A percentile compares a stretch with the other conserved stretches of the same genome.
These are phyloP conservation scores for Amanita polypyramis DNA, from an alignment of 768 basidiomycete genomes.

Conservation along the genomic window DNA sequence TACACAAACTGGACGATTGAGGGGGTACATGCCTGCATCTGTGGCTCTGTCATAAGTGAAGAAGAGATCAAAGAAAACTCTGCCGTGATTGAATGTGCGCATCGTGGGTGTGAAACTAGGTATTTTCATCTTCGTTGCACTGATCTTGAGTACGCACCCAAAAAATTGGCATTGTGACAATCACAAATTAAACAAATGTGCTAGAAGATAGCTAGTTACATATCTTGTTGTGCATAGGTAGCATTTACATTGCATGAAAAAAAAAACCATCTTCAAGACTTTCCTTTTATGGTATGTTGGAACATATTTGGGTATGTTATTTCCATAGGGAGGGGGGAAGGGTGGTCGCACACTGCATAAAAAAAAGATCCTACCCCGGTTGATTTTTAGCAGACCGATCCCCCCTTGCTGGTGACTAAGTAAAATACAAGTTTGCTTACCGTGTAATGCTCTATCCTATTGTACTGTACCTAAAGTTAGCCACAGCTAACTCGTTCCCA, in stretches of 20 bases:
- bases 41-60: neutral
- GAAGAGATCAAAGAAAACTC: neutral
- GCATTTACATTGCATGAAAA: neutral
- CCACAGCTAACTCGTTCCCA: too few relatives aligned
- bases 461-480: too few relatives aligned
- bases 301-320: neutral
- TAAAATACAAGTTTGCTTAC: too few relatives aligned
- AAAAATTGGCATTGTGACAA: slow-evolving; percentile 1
- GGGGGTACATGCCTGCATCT: neutral
- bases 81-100: neutral
- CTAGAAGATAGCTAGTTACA: neutral
- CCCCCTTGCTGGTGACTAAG: too few relatives aligned
- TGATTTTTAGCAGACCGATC: neutral
- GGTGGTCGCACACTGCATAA: neutral
- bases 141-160: neutral
- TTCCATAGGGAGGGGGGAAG: neutral
- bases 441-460: too few relatives aligned
- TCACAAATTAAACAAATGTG: neutral
- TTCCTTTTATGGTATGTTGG: neutral
- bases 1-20: too few relatives aligned
- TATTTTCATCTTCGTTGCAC: neutral
- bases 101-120: neutral
- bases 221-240: neutral
- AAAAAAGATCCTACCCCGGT: neutral
- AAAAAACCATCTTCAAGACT: neutral